Evolutionary conservation across 768 basidiomycete species (phyloP), one percentile per base, ranked within the genome.

Genomic region (Leccinum aurantiacum): DNA sequence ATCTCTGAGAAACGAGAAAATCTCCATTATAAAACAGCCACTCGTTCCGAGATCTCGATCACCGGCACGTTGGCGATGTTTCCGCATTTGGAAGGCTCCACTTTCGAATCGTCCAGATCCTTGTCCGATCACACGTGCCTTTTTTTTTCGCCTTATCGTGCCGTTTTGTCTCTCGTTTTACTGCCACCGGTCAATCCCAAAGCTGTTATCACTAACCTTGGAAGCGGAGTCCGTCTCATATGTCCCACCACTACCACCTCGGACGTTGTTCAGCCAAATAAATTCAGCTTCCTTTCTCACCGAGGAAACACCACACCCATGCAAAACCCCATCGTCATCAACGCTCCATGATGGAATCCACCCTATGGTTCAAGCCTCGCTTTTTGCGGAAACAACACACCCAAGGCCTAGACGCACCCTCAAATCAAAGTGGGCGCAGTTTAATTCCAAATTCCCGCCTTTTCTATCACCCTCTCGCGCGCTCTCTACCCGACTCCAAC

Each of bases 31-130:
- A 37, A 56, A 55, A 60, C 44, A 58, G 31, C 25, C 52, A 50
- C 11, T 25, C 56, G 0, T 27, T 58, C 67, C 60, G 63, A 65
- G 61, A 69, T 69, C 63, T 48, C 52, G 66, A 70, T 69, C 68
- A 41, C 58, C 64, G 67, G 59, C 54, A 57, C 13, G 27, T 9
- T 54, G n/a, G 29, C 38, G n/a, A 33, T 0, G 8, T 10, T 58
- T 35, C 60, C 37, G 17, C 46, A 53, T 63, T 47, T 55, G n/a
- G 67, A 7, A 65, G 3, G 69, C 64, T 57, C 61, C 63, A 67
- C 61, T 63, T 57, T 69, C 4, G 67, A 57, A 35, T 58, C 46
- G 44, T 46, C 65, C 33, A 62, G 69, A 70, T 71, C 61, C 10
- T 24, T 37, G 49, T 56, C 54, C 62, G 65, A 70, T 70, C 63